Base-by-base conservation (phyloP, 108 stramenopile genomes). In the Fragilaria crotonensis region DNA sequence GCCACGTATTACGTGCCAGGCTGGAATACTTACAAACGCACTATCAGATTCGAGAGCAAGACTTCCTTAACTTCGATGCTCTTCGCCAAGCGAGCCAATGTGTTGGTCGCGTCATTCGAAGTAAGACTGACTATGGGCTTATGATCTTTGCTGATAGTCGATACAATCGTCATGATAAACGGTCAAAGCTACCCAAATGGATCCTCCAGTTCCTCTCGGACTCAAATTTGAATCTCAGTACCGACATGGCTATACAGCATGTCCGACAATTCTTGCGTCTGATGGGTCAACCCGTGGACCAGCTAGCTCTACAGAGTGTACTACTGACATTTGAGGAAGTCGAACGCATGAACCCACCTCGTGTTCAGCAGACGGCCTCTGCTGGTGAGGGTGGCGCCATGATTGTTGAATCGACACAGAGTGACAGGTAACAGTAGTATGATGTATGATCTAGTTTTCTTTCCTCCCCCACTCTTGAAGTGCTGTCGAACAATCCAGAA, bases 21-120 rank as follows among this genome's bases (percentile, higher is more conserved):
- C 78, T 99, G 25, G 96, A 96, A 63, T 98, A 89, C 72, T 73
- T 99, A 48, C 93, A 87, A 57, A 93, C 91, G 0, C 83, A 93
- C 59, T 87, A 87, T 58, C 86, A 95, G 70, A 96, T 96, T 61
- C 84, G 93, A 47, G 95, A 96, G 60, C 85, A 85, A 27, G 98
- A 99, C 59, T 99, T 97, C 76, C 68, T 99, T 22, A 97, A 96
- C 44, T 97, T 97, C 74, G 96, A 97, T 69, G 96, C 96, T 4
- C 73, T 97, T 30, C 81, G 96, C 9, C 93, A 97, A 71, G 80
- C 94, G 7, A 79, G 84, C 0, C 96, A 97, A 70, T 97, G 96
- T 55, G 93, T 97, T 23, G 96, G 96, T 1, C 79, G 96, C 3
- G 96, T 97, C 53, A 95, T 97, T 63, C 81, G 96, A 33, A 89